phyloP scores from a whole-genome alignment of 495 filamentous ascomycete genomes.

The Parmelia sp. region DNA sequence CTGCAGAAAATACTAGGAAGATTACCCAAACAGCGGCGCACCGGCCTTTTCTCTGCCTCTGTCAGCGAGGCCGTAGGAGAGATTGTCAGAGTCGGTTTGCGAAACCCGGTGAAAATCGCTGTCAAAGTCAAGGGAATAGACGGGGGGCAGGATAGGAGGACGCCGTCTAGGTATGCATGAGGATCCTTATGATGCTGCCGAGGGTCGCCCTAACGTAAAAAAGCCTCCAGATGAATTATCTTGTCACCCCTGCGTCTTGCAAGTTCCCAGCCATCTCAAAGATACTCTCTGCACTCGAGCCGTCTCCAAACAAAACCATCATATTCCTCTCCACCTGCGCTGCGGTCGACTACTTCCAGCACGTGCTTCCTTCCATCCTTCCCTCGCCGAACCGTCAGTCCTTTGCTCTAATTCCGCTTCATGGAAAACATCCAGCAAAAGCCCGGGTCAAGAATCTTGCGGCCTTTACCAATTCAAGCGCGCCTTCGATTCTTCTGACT shows the following conservation, averaged over 20 bases:
- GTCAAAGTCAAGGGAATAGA: conserved; percentile 79
- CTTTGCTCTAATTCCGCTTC: conserved; percentile 69
- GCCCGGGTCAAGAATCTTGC: conserved; percentile 74
- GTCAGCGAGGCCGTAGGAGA: conserved; percentile 87
- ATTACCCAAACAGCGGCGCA: conserved; percentile 87
- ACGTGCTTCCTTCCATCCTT: conserved; percentile 63
- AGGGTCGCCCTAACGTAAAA: conserved; percentile 6
- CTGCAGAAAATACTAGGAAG: conserved; percentile 76
- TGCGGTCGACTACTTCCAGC: conserved; percentile 86
- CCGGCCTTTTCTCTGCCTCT: conserved; percentile 88
- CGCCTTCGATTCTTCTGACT: conserved; percentile 75
- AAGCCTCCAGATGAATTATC: conserved; percentile 82
- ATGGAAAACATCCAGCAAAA: conserved; percentile 80
- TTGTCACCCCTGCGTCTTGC: conserved; percentile 63
- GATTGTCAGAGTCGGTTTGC: conserved; percentile 82
- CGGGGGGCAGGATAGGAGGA: conserved; percentile 76
- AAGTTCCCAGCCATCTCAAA: conserved; percentile 69
- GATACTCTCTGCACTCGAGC: conserved; percentile 61
- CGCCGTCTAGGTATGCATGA: conserved; percentile 58
- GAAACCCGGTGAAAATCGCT: conserved; percentile 88
- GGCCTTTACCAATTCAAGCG: conserved; percentile 60
- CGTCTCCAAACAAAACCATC: conserved; percentile 74
- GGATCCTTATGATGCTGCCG: neutral
- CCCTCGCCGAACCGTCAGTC: conserved; percentile 43
- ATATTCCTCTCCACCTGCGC: conserved; percentile 92